Base-by-base conservation (phyloP, 768 basidiomycete species). In the Xerocomellus intermedius region DNA sequence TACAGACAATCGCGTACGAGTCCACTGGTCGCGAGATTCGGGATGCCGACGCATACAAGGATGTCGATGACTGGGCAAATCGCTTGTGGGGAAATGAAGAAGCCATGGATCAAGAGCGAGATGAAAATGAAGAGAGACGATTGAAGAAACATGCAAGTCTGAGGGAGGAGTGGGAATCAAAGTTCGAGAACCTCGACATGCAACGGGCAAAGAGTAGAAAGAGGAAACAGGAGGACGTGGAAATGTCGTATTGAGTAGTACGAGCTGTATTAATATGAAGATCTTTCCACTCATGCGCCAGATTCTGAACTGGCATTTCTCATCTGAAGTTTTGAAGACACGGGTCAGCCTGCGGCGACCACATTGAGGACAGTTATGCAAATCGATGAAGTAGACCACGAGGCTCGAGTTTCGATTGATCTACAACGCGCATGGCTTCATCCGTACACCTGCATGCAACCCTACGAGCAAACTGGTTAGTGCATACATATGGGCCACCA, bases 1-100 rank as follows among this genome's bases (percentile, higher is more conserved):
- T 87, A 14, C 80, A 87, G 54, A 65, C 68, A 3, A 77, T 85
- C 52, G 89, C 87, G 0, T 77, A 75, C 24, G 74, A 77, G 16
- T 75, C 75, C 2, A 73, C 83, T 9, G 86, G 86, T 4, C 76
- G 76, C 46, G 85, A 86, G 28, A 48, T 56, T 46, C 60, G 24
- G 36, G 64, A 71, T 41, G 56, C 59, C 52, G 60, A 72, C 19
- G 65, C 69, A 5, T 65, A 76, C 30, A 83, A 85, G 56, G 79
- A 81, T 42, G 66, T 79, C 17, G 76, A 80, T 24, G 82, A 85
- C 45, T 78, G 74, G 71, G 67, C 65, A 38, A 71, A 64, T 8
- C 46, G 50, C 6, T 52, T 80, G 49, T 81, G 77, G 74, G 70
- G 72, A 16, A 74, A 75, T 37, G 67, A 73, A 5, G 57, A 64